Base-by-base conservation (phyloP, 805 yeast genomes). In the Wickerhamiella azymoides region DNA sequence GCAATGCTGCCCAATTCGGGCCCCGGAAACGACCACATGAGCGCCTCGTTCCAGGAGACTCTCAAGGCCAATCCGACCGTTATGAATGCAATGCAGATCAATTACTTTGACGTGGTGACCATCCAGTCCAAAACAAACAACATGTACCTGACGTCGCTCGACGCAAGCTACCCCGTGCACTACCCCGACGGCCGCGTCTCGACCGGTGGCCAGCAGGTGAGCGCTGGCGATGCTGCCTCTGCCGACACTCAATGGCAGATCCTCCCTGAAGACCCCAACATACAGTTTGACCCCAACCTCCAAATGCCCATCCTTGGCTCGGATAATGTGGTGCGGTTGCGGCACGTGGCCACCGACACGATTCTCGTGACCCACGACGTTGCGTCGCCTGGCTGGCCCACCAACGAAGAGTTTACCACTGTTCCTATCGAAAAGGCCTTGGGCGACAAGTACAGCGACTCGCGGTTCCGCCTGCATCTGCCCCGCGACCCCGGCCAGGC, bases 101-200 rank as follows among this genome's bases (percentile, higher is more conserved):
- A 79, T 2, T 68, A 60, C 53, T 81, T 80, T 21, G 80, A 88
- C 2, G 58, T 64, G 39, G 69, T 80, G 11, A 79, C 89, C 1
- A 52, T 83, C 43, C 71, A 83, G 57, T 76, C 79, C 21, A 84
- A 79, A 54, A 80, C 84, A 13, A 77, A 81, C 45, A 40, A 40
- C 25, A 37, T 43, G 2, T 70, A 84, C 52, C 66, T 92, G 50
- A 98, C 92, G 61, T 89, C 97, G 0, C 98, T 92, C 60, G 68
- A 71, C 14, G 94, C 83, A 60, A 62, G 72, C 10, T 92, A 79
- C 60, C 98, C 98, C 13, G 85, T 77, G 52, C 79, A 96, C 62
- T 92, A 92, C 61, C 95, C 84, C 43, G 96, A 92, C 62, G 97
- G 97, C 9, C 79, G 98, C 66, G 71, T 92, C 43, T 97, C 97